These are phyloP conservation scores for Claviceps sp. DNA, from an alignment of 2,329 filamentous ascomycete species.

Conservation along the genomic window DNA sequence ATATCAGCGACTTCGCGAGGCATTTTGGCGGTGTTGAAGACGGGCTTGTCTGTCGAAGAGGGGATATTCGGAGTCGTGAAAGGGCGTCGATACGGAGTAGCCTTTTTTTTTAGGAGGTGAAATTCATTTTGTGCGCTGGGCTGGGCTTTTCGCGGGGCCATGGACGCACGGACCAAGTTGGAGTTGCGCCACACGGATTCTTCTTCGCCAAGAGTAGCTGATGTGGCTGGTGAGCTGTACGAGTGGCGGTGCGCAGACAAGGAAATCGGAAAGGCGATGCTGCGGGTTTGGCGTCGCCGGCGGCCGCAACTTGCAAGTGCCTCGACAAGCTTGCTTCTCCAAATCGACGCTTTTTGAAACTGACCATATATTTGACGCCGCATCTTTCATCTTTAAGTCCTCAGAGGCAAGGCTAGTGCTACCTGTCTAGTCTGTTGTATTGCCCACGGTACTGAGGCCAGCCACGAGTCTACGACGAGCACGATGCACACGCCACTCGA, in stretches of 20 bases:
- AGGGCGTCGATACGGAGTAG: background rate
- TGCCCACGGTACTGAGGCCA: background rate
- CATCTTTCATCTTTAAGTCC: too few relatives aligned
- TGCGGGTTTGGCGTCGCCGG: background rate
- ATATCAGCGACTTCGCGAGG: constrained; percentile 96
- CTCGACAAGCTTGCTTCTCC: too few relatives aligned
- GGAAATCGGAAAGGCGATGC: background rate
- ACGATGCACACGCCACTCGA: constrained; percentile 59
- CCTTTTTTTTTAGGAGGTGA: background rate
- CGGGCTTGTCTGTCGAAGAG: constrained; percentile 9
- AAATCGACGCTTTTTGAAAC: too few relatives aligned
- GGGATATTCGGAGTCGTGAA: constrained; percentile 7
- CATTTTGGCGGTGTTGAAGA: constrained; percentile 59
- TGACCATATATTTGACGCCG: too few relatives aligned
- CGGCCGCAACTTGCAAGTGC: background rate
- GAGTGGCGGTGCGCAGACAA: background rate
- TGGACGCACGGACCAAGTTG: constrained; percentile 10
- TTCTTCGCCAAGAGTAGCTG: too few relatives aligned
- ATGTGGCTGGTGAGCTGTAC: background rate
- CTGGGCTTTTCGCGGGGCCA: constrained; percentile 9
- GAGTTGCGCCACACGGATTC: background rate
- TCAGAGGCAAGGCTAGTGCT: background rate
- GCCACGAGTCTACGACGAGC: background rate
- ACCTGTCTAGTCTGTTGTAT: background rate
- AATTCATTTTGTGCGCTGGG: constrained; percentile 6